A percentile compares a stretch with the other conserved stretches of the same genome.
These are phyloP conservation scores for Sporothrix protearum DNA, from an alignment of 2,329 filamentous ascomycete species.

Conservation along the genomic window DNA sequence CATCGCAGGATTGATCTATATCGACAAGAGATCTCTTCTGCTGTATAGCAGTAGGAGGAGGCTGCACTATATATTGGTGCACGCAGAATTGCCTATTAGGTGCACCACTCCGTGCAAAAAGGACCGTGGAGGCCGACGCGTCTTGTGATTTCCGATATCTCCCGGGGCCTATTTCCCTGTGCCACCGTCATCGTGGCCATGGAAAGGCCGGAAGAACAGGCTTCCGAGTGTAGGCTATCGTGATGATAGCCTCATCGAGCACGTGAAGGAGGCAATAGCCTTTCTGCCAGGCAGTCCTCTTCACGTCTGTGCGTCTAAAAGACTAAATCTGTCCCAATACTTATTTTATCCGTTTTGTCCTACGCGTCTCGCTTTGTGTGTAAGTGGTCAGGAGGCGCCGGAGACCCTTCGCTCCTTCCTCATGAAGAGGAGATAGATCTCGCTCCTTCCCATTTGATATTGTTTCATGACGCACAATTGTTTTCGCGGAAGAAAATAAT, in stretches of 20 bases:
- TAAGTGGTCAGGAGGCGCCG: neutral
- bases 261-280: neutral
- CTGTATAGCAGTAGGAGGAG: neutral
- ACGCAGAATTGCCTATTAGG: neutral
- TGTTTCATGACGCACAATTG: neutral
- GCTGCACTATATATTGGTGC: neutral
- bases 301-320: neutral
- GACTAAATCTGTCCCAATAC: neutral
- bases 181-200: neutral
- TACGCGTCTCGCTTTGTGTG: neutral
- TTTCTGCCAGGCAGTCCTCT: neutral
- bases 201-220: neutral
- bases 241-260: neutral
- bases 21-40: neutral
- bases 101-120: neutral
- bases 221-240: neutral
- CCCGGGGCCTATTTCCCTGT: neutral
- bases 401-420: neutral
- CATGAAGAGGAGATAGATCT: neutral
- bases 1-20: too few relatives aligned
- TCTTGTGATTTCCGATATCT: neutral
- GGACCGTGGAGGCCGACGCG: neutral
- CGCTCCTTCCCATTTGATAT: neutral
- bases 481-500: neutral
- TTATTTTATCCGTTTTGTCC: neutral